Evolutionary conservation across 2,329 filamentous ascomycete species (phyloP).

Genomic region (Colletotrichum cordylinicola): DNA sequence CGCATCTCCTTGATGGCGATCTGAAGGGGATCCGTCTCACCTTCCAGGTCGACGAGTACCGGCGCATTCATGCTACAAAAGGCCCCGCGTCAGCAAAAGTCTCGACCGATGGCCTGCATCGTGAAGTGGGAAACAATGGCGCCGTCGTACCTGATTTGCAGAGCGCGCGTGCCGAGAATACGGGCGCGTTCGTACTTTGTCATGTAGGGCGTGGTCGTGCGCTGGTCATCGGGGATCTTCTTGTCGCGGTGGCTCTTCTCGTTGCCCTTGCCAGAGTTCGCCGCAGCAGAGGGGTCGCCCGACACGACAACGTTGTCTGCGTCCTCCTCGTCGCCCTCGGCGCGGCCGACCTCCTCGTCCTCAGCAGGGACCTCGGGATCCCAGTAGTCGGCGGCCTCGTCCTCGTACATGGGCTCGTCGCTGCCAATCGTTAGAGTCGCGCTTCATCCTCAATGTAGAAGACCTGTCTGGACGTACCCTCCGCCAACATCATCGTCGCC

Average conservation of each 20-base stretch:
- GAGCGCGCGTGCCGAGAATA: slow-evolving; percentile 88
- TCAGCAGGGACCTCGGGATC: slow-evolving; percentile 53
- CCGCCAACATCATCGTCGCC: slow-evolving; percentile 59
- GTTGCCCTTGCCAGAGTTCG: slow-evolving; percentile 57
- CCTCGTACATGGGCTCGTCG: slow-evolving; percentile 75
- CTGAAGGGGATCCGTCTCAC: slow-evolving; percentile 95
- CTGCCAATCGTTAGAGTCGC: slow-evolving; percentile 39
- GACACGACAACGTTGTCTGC: slow-evolving; percentile 65
- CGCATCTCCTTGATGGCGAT: slow-evolving; percentile 97
- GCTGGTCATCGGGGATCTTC: slow-evolving; percentile 87
- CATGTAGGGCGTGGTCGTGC: slow-evolving; percentile 97
- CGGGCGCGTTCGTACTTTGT: slow-evolving; percentile 98
- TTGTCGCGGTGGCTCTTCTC: slow-evolving; percentile 74
- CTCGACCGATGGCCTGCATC: background rate
- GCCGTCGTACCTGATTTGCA: slow-evolving; percentile 87
- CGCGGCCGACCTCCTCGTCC: slow-evolving; percentile 61
- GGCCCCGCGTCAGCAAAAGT: slow-evolving; percentile 20
- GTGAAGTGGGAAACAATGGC: background rate
- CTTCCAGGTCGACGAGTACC: slow-evolving; percentile 93
- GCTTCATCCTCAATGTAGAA: background rate
- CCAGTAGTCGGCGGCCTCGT: slow-evolving; percentile 61
- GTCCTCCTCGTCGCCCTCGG: slow-evolving; percentile 60
- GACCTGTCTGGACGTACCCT: slow-evolving; percentile 8
- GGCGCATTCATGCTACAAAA: slow-evolving; percentile 88
- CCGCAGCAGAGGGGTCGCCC: slow-evolving; percentile 66